Conservation (phyloP, 345 rosid species). For the Eucalyptus polyanthemos region DNA sequence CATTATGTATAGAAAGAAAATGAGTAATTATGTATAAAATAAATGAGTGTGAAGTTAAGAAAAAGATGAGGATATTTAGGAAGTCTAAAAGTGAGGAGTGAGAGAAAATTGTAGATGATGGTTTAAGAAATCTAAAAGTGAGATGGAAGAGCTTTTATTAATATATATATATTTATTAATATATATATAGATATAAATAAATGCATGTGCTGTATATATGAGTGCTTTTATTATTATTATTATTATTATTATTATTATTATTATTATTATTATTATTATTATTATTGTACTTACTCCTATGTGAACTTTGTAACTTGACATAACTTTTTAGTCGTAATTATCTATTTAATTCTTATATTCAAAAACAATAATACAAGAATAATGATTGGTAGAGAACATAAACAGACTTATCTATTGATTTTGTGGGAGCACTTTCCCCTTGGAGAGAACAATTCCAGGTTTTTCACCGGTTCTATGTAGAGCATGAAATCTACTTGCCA, state of each 20-base stretch:
- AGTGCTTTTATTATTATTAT: no score
- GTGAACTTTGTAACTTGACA: not conserved
- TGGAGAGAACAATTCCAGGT: no score
- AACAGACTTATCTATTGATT: not conserved
- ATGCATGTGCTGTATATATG: no score
- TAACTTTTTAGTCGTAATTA: no score
- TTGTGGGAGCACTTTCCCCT: not conserved
- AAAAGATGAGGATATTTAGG: not conserved
- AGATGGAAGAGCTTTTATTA: not conserved
- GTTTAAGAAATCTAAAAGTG: not conserved
- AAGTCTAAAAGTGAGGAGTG: not conserved
- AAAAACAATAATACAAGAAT: not conserved
- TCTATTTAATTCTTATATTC: no score
- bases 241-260: no score
- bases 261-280: no score
- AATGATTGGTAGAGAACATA: not conserved
- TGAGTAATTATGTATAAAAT: not conserved
- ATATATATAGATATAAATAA: no score
- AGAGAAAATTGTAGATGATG: not conserved
- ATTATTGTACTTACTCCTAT: no score
- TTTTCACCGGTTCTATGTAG: no score
- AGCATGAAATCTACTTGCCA: no score
- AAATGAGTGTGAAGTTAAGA: not conserved
- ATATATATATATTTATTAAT: no score
- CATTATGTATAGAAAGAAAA: not conserved